Conservation (phyloP, 148 eudicot genomes). For the Amaranthus palmeri region DNA sequence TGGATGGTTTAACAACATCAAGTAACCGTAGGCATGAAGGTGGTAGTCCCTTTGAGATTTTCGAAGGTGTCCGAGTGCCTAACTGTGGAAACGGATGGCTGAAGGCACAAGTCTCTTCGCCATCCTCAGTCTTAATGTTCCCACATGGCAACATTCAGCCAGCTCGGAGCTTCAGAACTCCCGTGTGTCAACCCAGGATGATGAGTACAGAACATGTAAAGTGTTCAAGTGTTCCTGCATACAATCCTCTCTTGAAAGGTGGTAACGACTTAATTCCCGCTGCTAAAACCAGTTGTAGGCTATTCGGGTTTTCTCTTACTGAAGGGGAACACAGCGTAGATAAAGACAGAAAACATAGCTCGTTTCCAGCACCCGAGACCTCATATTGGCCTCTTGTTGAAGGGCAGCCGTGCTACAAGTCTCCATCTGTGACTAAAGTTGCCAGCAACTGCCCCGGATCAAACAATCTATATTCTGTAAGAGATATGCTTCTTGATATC, state of each 20-base stretch:
- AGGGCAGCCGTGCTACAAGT: slow-evolving; percentile 42
- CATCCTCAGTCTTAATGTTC: slow-evolving; percentile 64
- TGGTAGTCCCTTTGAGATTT: slow-evolving; percentile 23
- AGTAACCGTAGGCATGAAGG: slow-evolving; percentile 24
- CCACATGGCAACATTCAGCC: slow-evolving; percentile 37
- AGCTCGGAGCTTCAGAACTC: slow-evolving; percentile 22
- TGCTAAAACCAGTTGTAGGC: slow-evolving; percentile 59
- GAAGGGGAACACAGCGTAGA: slow-evolving; percentile 38
- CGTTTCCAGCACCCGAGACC: slow-evolving; percentile 22
- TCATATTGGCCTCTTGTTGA: slow-evolving; percentile 37
- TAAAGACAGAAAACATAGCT: slow-evolving; percentile 18
- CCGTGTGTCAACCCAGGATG: slow-evolving; percentile 20
- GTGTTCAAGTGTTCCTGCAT: slow-evolving; percentile 16
- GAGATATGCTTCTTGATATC: slow-evolving; percentile 68
- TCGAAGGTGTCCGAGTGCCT: slow-evolving; percentile 42
- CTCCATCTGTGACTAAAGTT: slow-evolving; percentile 39
- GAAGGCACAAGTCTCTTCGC: slow-evolving; percentile 42
- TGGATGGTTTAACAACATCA: slow-evolving; percentile 17
- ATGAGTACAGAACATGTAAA: slow-evolving; percentile 13
- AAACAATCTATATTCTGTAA: slow-evolving; percentile 43
- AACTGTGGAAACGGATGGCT: slow-evolving; percentile 44
- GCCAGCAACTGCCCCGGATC: slow-evolving; percentile 37
- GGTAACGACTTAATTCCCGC: slow-evolving; percentile 29
- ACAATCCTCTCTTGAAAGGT: slow-evolving; percentile 26
- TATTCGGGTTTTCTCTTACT: slow-evolving; percentile 70